These are phyloP conservation scores for Knoxdaviesia proteae DNA, from an alignment of 2,329 filamentous ascomycete genomes.

Conservation along the genomic window DNA sequence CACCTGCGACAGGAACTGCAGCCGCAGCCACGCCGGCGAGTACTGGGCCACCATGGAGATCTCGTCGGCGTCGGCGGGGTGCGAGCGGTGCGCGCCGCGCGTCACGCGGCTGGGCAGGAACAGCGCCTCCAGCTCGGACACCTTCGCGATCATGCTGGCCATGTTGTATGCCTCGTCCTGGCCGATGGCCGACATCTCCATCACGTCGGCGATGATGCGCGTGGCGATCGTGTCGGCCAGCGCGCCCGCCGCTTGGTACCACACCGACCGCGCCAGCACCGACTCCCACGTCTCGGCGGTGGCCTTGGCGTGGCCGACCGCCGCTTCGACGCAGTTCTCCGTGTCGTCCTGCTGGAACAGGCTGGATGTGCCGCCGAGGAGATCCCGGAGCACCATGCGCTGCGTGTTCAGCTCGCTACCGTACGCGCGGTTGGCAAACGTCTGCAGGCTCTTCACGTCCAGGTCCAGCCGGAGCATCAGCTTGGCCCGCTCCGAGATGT, in stretches of 20 bases:
- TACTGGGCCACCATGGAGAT: constrained; percentile 38
- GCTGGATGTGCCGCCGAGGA: constrained; percentile 38
- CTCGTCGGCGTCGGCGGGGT: constrained; percentile 13
- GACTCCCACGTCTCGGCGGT: constrained; percentile 34
- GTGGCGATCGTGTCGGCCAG: constrained; percentile 35
- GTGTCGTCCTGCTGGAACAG: constrained; percentile 36
- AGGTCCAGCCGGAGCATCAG: constrained; percentile 36
- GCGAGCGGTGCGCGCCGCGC: constrained; percentile 5
- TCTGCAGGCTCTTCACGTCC: constrained; percentile 36
- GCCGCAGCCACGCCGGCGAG: constrained; percentile 37
- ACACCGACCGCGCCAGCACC: constrained; percentile 38
- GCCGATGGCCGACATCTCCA: constrained; percentile 38
- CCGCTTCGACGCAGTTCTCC: constrained; percentile 29
- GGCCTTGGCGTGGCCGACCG: constrained; percentile 28
- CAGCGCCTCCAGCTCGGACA: constrained; percentile 37
- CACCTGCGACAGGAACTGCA: constrained; percentile 43
- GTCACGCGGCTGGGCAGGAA: constrained; percentile 27
- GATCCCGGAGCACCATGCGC: constrained; percentile 38
- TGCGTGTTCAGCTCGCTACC: constrained; percentile 38
- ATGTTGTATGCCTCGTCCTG: constrained; percentile 44
- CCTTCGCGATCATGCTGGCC: constrained; percentile 33
- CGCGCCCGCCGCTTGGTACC: constrained; percentile 40
- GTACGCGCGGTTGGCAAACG: constrained; percentile 41
- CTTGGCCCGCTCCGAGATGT: constrained; percentile 27
- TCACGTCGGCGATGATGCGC: constrained; percentile 40